Base-by-base conservation (phyloP, 2,329 filamentous ascomycete species). In the Cryphonectria radicalis region DNA sequence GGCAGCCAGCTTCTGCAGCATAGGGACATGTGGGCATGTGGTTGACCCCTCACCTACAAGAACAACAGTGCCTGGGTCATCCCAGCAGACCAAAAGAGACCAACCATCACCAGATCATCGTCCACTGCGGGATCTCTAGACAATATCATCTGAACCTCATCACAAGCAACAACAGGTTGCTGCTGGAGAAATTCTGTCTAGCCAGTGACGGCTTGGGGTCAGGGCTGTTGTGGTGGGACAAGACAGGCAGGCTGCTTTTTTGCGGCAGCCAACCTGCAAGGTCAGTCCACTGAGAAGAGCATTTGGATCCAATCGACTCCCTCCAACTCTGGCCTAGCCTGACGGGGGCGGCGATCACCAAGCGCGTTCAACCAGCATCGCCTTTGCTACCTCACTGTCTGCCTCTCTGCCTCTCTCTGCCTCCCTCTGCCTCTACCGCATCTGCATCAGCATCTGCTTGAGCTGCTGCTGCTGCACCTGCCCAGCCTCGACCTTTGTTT, bases 291-390 rank as follows among this genome's bases (percentile, higher is more conserved):
- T 32, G 11, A 22, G 55, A 22, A 13, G 55, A 59, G 55, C 59
- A 40, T 7, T 40, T 37, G 22, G 59, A 35, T 40, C 59, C 59
- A 62, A 62, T 62, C 32, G 59, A 37, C 59, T 19, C 35, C 40
- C 59, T 40, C 59, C 59, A 62, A 35, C 59, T 40, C 19, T n/a
- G 19, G 59, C 22, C 59, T 62, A 62, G 59, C 59, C 59, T 62
- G 59, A 62, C 55, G 10, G 10, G 37, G 37, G 32, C 50, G 4
- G 53, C 17, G 7, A 62, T 62, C 59, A 40, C 59, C 59, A 40
- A 62, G 59, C 57, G 59, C 32, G 17, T 35, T 62, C 32, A 40
- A 62, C 59, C 59, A 11, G 32, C 59, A 62, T 40, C 32, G n/a
- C 35, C 32, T 62, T 62, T 22, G 37, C 43, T 50, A 50, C 46